Evolutionary conservation across 345 rosid genomes (phyloP), one percentile per base, ranked within the genome.

Genomic region (Gossypium stocksii): DNA sequence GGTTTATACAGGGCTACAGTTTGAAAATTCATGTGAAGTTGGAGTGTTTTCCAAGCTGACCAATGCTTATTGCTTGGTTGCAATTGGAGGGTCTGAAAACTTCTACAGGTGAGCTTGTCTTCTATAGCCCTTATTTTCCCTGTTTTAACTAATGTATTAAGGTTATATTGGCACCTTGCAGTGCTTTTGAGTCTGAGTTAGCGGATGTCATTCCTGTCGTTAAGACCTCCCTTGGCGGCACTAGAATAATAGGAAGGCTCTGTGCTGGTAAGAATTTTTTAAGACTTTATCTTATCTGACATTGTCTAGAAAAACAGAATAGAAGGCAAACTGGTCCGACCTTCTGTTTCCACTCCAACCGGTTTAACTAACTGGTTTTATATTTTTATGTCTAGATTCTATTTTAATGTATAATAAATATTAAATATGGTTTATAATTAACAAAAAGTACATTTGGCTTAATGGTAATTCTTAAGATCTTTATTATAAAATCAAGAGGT

Each of bases 141-240:
- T 29, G n/a, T 70, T 29, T 6, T 34, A 3, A 2, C n/a, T 4
- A 29, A 51, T 29, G 48, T n/a, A 20, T 75, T 56, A 17, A 66
- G 52, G 48, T n/a, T 29, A 34, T 52, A 70, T 70, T 29, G 45
- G 73, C 60, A 29, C 9, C n/a, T 29, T 76, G 56, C 43, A 90
- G 99, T 76, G 65, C 89, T 4, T 93, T 91, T 71, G 99, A 95
- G 87, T n/a, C 92, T 1, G 98, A 95, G 82, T 78, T 95, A 45
- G 91, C 94, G 2, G 97, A 83, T 81, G 92, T 78, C 45, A 88
- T 95, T 67, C 99, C 99, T 34, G 93, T 93, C 29, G 92, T 93
- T 72, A 95, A 95, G 80, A 90, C 99, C 38, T 93, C 98, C 56
- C 80, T 95, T 77, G 90, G 77, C 1, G 99, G 92, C 77, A 91